These are phyloP conservation scores for Solanum hybrid DNA, from an alignment of 305 asterid genomes.

Conservation along the genomic window DNA sequence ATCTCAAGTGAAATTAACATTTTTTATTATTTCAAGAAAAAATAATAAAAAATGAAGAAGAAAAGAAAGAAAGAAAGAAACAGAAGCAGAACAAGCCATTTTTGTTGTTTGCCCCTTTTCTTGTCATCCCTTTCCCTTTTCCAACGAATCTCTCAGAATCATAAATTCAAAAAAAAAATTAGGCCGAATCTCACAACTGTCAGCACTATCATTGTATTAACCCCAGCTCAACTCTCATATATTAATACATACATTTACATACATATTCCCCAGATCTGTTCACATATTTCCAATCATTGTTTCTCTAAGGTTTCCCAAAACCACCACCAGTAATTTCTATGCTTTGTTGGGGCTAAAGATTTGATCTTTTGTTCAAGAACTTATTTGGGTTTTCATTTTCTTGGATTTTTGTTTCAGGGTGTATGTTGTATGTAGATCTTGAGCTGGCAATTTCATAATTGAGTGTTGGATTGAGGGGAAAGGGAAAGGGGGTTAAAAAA, in stretches of 20 bases:
- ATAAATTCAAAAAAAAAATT: background rate
- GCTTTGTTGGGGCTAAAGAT: background rate
- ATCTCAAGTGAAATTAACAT: background rate
- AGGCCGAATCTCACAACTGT: slow-evolving; percentile 30
- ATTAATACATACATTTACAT: background rate
- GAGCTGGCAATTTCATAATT: slow-evolving; percentile 10
- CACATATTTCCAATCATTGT: background rate
- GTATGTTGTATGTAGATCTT: slow-evolving; percentile 20
- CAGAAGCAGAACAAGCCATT: background rate
- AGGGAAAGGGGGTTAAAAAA: slow-evolving; percentile 6
- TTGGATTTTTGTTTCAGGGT: slow-evolving; percentile 23
- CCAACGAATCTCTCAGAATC: background rate
- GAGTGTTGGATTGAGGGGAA: slow-evolving; percentile 4
- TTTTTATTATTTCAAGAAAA: background rate
- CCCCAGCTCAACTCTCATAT: slow-evolving; percentile 6
- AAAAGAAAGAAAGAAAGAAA: background rate
- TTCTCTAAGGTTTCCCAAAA: background rate
- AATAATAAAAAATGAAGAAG: background rate
- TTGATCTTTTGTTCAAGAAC: slow-evolving; percentile 4
- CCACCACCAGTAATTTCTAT: background rate
- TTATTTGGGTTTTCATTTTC: background rate
- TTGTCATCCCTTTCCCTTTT: background rate
- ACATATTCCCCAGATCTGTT: background rate
- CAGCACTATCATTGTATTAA: slow-evolving; percentile 16
- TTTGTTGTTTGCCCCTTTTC: slow-evolving; percentile 2